These are phyloP conservation scores for Austropuccinia psidii DNA, from an alignment of 1,284 basidiomycete species.

Conservation along the genomic window DNA sequence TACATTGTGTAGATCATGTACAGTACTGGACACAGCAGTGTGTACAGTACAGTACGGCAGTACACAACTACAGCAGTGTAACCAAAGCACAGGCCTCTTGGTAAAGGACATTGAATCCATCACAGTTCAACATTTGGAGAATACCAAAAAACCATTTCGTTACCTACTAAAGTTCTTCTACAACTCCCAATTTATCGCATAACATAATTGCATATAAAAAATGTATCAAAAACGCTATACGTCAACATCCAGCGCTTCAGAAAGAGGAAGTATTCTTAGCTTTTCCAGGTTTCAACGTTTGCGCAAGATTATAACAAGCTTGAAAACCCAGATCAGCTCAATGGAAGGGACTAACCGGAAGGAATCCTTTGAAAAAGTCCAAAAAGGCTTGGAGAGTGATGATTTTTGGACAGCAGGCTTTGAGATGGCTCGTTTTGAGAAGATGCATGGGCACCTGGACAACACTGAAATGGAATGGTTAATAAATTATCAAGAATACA, in stretches of 20 bases:
- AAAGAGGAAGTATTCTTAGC: not conserved
- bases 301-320: not conserved
- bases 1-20: no score
- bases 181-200: no score
- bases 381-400: not conserved
- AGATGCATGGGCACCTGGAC: conserved; percentile 1
- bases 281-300: not conserved
- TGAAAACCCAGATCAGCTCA: not conserved
- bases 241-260: not conserved
- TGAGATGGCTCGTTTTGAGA: not conserved
- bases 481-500: conserved; percentile 1
- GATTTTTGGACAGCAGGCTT: conserved; percentile 5
- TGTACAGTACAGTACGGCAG: no score
- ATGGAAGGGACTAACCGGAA: not conserved
- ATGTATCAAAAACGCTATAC: not conserved
- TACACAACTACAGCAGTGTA: no score
- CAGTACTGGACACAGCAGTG: no score
- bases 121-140: no score
- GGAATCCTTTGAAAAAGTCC: not conserved
- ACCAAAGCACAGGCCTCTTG: no score
- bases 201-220: no score
- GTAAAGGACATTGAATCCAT: no score
- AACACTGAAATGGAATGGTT: not conserved
- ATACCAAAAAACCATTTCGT: no score
- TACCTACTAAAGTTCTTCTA: no score